phyloP scores from a whole-genome alignment of 352 stramenopile genomes.

The Phytophthora tentaculata region DNA sequence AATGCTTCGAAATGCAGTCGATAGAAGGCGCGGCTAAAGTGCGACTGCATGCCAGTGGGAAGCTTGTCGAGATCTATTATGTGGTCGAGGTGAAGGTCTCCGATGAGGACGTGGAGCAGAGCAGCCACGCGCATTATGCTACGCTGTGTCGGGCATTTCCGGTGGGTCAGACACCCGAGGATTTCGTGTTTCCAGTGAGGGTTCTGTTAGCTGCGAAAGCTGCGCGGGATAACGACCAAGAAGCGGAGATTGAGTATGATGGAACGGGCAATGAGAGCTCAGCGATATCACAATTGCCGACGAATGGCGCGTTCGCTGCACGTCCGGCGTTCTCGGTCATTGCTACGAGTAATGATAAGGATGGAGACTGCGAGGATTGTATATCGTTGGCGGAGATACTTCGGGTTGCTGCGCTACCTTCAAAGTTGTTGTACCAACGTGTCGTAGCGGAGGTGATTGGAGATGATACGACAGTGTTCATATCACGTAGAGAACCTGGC shows the following conservation, averaged over 20 bases:
- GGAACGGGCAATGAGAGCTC: constrained; percentile 8
- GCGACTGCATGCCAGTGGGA: constrained; percentile 39
- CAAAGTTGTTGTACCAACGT: constrained; percentile 44
- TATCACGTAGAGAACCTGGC: constrained; percentile 29
- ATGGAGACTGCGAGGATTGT: constrained; percentile 5
- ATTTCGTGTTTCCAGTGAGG: constrained; percentile 49
- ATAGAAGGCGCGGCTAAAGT: constrained; percentile 67
- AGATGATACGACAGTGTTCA: constrained; percentile 39
- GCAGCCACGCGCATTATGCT: constrained; percentile 40
- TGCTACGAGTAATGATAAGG: constrained; percentile 20
- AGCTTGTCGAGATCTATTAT: constrained; percentile 49
- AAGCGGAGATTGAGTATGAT: constrained; percentile 37
- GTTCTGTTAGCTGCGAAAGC: constrained; percentile 41
- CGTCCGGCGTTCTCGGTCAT: constrained; percentile 59
- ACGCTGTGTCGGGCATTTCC: constrained; percentile 57
- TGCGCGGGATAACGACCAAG: constrained; percentile 28
- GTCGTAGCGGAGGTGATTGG: constrained; percentile 45
- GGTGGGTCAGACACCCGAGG: constrained; percentile 32
- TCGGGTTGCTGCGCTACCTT: constrained; percentile 48
- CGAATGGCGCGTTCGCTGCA: constrained; percentile 49
- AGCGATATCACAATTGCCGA: constrained; percentile 35
- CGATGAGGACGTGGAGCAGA: constrained; percentile 22
- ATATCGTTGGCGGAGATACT: constrained; percentile 48
- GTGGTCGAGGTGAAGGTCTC: constrained; percentile 42
- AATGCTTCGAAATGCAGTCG: constrained; percentile 66